A percentile compares a stretch with the other conserved stretches of the same genome.
phyloP scores from a whole-genome alignment of 1,284 basidiomycete species.

The Leccinum angustisporum region DNA sequence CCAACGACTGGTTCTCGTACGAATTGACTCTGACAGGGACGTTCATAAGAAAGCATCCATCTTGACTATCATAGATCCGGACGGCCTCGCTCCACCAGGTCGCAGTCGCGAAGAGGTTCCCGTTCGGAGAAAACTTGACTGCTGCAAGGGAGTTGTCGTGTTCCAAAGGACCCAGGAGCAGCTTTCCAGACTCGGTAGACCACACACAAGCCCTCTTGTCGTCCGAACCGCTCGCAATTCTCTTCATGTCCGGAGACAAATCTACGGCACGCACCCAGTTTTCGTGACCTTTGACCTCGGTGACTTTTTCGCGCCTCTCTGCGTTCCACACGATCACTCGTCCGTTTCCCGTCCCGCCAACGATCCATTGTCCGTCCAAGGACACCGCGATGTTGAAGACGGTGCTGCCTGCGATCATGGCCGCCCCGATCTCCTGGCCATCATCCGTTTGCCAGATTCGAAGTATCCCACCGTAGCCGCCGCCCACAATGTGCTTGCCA shows the following conservation, averaged over 20 bases:
- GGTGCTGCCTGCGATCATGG: neutral
- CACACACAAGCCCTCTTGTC: slow-evolving; percentile 7
- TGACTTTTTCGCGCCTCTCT: neutral
- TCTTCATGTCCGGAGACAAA: slow-evolving; percentile 8
- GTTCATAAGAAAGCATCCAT: neutral
- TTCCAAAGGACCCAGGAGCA: slow-evolving; percentile 6
- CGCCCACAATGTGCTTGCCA: slow-evolving; percentile 6
- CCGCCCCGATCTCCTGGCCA: slow-evolving; percentile 1
- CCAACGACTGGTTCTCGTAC: slow-evolving; percentile 7
- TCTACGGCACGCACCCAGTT: slow-evolving; percentile 7
- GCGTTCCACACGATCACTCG: slow-evolving; percentile 5
- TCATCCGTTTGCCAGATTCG: slow-evolving; percentile 8
- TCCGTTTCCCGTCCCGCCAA: slow-evolving; percentile 1
- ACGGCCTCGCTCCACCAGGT: slow-evolving; percentile 6
- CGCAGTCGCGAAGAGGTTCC: slow-evolving; percentile 11
- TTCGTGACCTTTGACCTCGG: neutral
- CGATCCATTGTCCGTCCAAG: slow-evolving; percentile 9
- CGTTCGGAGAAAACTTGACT: slow-evolving; percentile 13
- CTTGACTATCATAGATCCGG: slow-evolving; percentile 11
- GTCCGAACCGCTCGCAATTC: slow-evolving; percentile 8
- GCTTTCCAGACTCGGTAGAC: slow-evolving; percentile 6
- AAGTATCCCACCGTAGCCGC: slow-evolving; percentile 2
- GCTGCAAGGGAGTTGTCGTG: slow-evolving; percentile 3
- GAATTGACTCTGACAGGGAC: slow-evolving; percentile 1
- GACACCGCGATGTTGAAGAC: slow-evolving; percentile 6